These are phyloP conservation scores for Erysimum cheiri DNA, from an alignment of 441 rosid genomes.

Conservation along the genomic window DNA sequence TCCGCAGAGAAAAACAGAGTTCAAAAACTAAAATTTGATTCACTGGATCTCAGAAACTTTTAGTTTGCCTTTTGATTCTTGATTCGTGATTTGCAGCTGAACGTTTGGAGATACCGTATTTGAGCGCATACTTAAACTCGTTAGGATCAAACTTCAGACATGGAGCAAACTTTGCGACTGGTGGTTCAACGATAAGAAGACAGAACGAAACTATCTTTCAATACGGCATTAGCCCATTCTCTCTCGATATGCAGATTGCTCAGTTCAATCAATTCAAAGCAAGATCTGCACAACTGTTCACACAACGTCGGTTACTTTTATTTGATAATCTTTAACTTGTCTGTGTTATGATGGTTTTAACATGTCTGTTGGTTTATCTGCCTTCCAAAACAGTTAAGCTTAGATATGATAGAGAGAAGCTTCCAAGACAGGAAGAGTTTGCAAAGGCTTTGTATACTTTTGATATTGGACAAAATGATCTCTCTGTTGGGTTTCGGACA, in stretches of 20 bases:
- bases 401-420: constrained; percentile 57
- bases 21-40: neutral
- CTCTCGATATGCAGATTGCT: constrained; percentile 77
- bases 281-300: constrained; percentile 56
- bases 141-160: constrained; percentile 74
- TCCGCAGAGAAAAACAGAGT: constrained; percentile 20
- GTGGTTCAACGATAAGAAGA: constrained; percentile 83
- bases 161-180: constrained; percentile 90
- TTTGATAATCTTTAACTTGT: neutral
- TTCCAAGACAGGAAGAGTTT: constrained; percentile 80
- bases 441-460: constrained; percentile 84
- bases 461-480: constrained; percentile 96
- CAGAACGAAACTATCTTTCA: constrained; percentile 71
- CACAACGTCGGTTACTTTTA: constrained; percentile 50
- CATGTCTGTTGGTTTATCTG: constrained; percentile 1
- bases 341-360: constrained; percentile 8
- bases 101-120: constrained; percentile 65
- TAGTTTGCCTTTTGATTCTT: constrained; percentile 1
- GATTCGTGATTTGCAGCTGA: constrained; percentile 62
- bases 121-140: constrained; percentile 85
- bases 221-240: constrained; percentile 79
- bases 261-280: constrained; percentile 72
- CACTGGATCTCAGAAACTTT: neutral
- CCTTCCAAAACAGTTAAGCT: constrained; percentile 49
- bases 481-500: constrained; percentile 78